Evolutionary conservation across 495 filamentous ascomycete genomes (phyloP).

Genomic region (Podospora pseudoanserina): DNA sequence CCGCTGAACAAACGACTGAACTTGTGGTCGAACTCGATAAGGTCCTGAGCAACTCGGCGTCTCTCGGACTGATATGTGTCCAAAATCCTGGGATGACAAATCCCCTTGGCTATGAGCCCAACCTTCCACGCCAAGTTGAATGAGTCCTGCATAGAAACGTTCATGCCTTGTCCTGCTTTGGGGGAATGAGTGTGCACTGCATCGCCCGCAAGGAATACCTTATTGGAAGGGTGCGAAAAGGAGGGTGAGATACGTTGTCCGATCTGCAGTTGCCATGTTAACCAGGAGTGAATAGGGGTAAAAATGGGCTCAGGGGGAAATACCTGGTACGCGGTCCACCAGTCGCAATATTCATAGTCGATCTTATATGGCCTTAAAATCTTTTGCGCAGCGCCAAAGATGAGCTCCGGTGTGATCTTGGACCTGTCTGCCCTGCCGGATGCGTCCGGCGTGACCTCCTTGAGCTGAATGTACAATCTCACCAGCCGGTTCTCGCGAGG

Average conservation of each 20-base stretch:
- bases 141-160: conserved; percentile 63
- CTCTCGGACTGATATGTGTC: conserved; percentile 70
- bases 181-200: conserved; percentile 65
- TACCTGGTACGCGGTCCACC: conserved; percentile 42
- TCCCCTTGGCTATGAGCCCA: conserved; percentile 56
- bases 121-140: conserved; percentile 79
- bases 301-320: conserved; percentile 17
- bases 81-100: conserved; percentile 55
- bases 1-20: conserved; percentile 51
- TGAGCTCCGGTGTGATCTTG: conserved; percentile 57
- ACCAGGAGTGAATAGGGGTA: background rate
- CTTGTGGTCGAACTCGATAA: conserved; percentile 69
- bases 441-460: conserved; percentile 43
- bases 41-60: conserved; percentile 62
- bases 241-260: conserved; percentile 67
- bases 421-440: conserved; percentile 49
- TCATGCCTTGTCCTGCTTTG: conserved; percentile 77
- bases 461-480: conserved; percentile 67
- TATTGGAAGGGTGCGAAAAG: conserved; percentile 51
- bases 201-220: conserved; percentile 65
- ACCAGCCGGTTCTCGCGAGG: conserved; percentile 65
- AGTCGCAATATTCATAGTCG: conserved; percentile 59
- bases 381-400: conserved; percentile 56
- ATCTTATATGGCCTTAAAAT: conserved; percentile 63
- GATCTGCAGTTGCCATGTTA: conserved; percentile 50